Evolutionary conservation across 2,329 filamentous ascomycete species (phyloP), one percentile per base, ranked within the genome.

Genomic region (Cryphonectria nitschkei): DNA sequence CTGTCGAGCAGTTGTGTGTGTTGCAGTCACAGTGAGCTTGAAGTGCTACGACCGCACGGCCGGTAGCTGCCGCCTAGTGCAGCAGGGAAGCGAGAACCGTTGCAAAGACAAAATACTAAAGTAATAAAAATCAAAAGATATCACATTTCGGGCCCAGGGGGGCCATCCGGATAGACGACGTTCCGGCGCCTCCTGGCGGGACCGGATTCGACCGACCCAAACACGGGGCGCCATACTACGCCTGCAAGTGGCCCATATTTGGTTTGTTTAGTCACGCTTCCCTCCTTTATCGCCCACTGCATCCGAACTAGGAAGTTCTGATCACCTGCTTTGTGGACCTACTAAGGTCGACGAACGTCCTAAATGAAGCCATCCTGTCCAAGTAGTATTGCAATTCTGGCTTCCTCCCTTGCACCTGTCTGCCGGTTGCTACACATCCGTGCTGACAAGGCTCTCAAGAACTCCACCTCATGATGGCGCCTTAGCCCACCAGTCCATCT

Each of bases 111-210:
- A 50, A 19, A n/a, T 26, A 9, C 7, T 7, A 19, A 16, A 26
- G 19, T 13, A 13, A 39, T 39, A 39, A 39, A 39, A 9, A 39
- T 39, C 9, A 39, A 13, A 39, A 39, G 16, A 26, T 34, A 65
- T 68, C 60, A 41, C 19, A 19, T 34, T 56, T 56, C 46, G 41
- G 34, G 61, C 66, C 3, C 68, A 50, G 41, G 41, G 50, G 34
- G 50, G 46, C 26, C 56, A 64, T 54, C 70, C 70, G 70, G 70
- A 66, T 65, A 68, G 54, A 62, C 41, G 63, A 67, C 39, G 64
- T 67, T 72, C 70, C 70, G 70, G 56, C 63, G 67, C 67, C 54
- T 66, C 67, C 63, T 58, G 22, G 58, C 65, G 61, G 60, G 56
- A 46, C 56, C 60, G 43, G 56, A 3, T 13, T 61, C 43, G 46